Conservation (phyloP, 2,329 filamentous ascomycete genomes). For the Talaromyces marneffei region DNA sequence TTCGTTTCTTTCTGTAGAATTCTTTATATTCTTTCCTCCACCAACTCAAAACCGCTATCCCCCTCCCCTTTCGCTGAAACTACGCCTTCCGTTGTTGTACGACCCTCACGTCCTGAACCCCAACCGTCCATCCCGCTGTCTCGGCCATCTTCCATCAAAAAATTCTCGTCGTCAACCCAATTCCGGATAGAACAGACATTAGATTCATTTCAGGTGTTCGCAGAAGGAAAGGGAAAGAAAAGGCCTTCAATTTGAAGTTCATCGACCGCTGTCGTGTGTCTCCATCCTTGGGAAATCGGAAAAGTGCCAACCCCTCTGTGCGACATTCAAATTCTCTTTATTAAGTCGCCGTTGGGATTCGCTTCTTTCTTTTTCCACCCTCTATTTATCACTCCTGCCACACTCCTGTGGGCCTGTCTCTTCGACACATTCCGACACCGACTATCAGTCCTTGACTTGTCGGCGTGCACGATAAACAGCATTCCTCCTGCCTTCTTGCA, state of each 20-base stretch:
- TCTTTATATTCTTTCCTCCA: conserved; percentile 18
- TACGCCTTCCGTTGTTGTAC: conserved; percentile 6
- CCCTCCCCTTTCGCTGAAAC: conserved; percentile 6
- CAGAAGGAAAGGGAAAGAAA: not conserved
- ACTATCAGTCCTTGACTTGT: conserved; percentile 24
- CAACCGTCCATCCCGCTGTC: not conserved
- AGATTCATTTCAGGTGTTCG: not conserved
- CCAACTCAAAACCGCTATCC: conserved; percentile 3
- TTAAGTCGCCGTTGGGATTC: conserved; percentile 11
- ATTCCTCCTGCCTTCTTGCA: conserved; percentile 25
- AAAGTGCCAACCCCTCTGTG: conserved; percentile 10
- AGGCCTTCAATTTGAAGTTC: not conserved
- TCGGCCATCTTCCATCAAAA: not conserved
- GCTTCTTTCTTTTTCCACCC: conserved; percentile 16
- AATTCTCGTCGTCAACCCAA: not conserved
- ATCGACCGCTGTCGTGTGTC: not conserved
- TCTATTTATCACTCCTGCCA: conserved; percentile 7
- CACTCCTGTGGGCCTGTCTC: conserved; percentile 2
- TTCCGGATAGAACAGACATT: not conserved
- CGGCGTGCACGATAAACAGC: conserved; percentile 22
- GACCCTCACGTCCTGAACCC: not conserved
- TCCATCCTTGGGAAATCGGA: not conserved
- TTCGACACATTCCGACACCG: conserved; percentile 11
- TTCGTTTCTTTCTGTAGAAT: conserved; percentile 17
- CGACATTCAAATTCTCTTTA: conserved; percentile 1